Percentiles rank a stretch among this genome's conserved stretches.
Conservation (phyloP, 2,329 filamentous ascomycete species). For the Colletotrichum sp. region DNA sequence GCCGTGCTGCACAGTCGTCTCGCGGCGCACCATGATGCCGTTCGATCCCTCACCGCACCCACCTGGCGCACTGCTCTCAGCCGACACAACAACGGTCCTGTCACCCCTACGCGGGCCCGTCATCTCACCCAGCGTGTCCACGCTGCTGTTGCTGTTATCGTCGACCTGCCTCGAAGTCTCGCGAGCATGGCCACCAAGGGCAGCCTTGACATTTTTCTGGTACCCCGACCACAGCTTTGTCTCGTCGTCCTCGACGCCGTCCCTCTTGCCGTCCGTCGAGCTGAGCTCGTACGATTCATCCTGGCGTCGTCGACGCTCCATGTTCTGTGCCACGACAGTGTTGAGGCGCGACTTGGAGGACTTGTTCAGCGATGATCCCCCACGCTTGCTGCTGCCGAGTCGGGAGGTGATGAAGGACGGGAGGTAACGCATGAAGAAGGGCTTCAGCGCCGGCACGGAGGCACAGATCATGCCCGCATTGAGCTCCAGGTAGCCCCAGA, state of each 20-base stretch:
- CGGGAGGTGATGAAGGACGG: slow-evolving; percentile 6
- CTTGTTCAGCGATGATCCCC: background rate
- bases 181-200: background rate
- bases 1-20: background rate
- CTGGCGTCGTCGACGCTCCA: slow-evolving; percentile 8
- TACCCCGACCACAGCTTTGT: slow-evolving; percentile 10
- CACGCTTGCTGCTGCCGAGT: background rate
- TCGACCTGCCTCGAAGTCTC: background rate
- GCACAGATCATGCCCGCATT: slow-evolving; percentile 18
- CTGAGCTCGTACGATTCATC: slow-evolving; percentile 10
- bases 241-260: slow-evolving; percentile 10
- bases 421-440: slow-evolving; percentile 23
- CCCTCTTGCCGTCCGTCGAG: background rate
- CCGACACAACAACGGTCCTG: background rate
- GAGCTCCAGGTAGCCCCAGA: slow-evolving; percentile 25
- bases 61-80: background rate
- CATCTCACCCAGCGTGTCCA: background rate
- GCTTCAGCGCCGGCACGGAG: slow-evolving; percentile 16
- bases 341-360: background rate
- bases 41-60: background rate
- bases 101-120: background rate
- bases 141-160: background rate
- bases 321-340: slow-evolving; percentile 8
- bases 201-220: background rate
- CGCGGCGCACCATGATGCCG: background rate